Evolutionary conservation across 1,284 basidiomycete species (phyloP), one percentile per base, ranked within the genome.

Genomic region (Apiotrichum akiyoshidainum): DNA sequence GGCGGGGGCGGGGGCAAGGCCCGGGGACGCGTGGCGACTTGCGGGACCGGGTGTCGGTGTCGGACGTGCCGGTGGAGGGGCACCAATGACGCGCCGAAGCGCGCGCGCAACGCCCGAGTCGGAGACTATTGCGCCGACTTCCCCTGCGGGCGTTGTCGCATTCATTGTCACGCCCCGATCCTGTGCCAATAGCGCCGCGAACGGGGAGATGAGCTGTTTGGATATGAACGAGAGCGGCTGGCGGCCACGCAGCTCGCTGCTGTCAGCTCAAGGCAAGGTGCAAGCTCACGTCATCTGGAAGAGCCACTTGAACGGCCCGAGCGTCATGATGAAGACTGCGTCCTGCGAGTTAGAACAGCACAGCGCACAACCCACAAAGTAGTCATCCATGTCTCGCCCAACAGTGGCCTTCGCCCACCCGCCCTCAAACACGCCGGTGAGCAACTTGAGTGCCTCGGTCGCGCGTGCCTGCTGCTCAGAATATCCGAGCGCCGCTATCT

Each of bases 121-220:
- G 14, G 54, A 54, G 16, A 57, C 45, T 12, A 66, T 57, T 9
- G 59, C 61, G 13, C 51, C 53, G 19, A 55, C 52, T 5, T 53
- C 55, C 8, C 60, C 58, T 16, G 52, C 58, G 0, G 59, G 46
- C 8, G 22, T 35, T 2, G 19, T 17, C n/a, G 13, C 3, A 39
- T 35, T 22, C 5, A 47, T 31, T 22, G 63, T 57, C 2, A 61
- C 58, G 9, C 59, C 63, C 1, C 65, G 62, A 40, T 61, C 63
- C n/a, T 63, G 53, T 13, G 65, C 61, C 8, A 70, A 37, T n/a
- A 69, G 40, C 10, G n/a, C 22, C 1, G 64, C 58, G 7, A 70
- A 56, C 0, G 73, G 73, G 4, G 58, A 39, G 8, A 74, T 45
- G 12, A 74, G 64, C 17, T 73, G 71, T 19, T 61, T 60, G 9